These are phyloP conservation scores for Pisolithus albus DNA, from an alignment of 768 basidiomycete species.

Conservation along the genomic window DNA sequence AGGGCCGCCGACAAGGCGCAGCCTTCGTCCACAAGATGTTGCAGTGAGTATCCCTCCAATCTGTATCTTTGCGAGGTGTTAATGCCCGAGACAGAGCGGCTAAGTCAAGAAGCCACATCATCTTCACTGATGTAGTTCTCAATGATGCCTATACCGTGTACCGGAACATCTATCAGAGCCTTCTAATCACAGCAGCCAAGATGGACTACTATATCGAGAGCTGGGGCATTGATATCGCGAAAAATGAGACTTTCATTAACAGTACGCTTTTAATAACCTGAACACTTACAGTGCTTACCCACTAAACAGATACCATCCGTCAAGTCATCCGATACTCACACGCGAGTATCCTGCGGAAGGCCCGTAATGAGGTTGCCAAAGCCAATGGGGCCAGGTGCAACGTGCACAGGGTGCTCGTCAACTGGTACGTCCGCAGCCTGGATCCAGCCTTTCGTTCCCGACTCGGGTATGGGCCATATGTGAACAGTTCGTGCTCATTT, in stretches of 20 bases:
- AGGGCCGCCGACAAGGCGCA: constrained; percentile 55
- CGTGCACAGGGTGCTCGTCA: constrained; percentile 43
- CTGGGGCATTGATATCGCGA: constrained; percentile 43
- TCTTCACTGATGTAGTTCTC: constrained; percentile 69
- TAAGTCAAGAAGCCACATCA: constrained; percentile 67
- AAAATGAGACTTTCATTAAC: constrained; percentile 45
- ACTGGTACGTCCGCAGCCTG: constrained; percentile 45
- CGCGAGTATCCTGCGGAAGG: constrained; percentile 43
- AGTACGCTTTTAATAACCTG: constrained; percentile 33
- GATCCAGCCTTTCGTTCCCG: background rate
- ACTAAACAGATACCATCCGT: constrained; percentile 48
- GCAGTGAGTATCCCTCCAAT: constrained; percentile 41
- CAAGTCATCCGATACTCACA: constrained; percentile 55
- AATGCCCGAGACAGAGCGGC: constrained; percentile 44
- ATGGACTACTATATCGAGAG: constrained; percentile 74
- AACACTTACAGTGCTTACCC: background rate
- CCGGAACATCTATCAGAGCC: constrained; percentile 83
- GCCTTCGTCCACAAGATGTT: constrained; percentile 69
- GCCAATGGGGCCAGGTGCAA: constrained; percentile 33
- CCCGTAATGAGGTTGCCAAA: constrained; percentile 34
- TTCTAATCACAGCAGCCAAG: constrained; percentile 77
- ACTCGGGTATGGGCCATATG: background rate
- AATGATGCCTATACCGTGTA: constrained; percentile 59
- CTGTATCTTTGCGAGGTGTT: background rate
- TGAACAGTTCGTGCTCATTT: constrained; percentile 1